Percentiles rank a stretch among this genome's conserved stretches.
These are phyloP conservation scores for Botryotinia globosa DNA, from an alignment of 2,329 filamentous ascomycete genomes.

Conservation along the genomic window DNA sequence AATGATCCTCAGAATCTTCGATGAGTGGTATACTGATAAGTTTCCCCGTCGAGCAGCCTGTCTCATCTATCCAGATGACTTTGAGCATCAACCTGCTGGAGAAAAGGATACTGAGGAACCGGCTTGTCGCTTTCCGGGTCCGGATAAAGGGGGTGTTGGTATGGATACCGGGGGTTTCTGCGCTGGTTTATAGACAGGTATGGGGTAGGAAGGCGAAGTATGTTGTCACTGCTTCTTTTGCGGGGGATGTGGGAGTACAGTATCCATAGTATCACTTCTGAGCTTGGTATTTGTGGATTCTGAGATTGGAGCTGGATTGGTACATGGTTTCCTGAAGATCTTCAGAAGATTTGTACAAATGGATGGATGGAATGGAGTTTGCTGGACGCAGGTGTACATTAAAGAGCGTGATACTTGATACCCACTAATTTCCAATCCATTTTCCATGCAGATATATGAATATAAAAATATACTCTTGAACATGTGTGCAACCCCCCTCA, in stretches of 20 bases:
- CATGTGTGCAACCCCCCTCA: rapidly evolving
- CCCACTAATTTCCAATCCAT: neutral
- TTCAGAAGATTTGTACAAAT: too few relatives aligned
- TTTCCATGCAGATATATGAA: neutral
- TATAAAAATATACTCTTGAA: neutral
- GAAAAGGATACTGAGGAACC: neutral
- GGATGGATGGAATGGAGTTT: too few relatives aligned
- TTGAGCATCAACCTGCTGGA: neutral
- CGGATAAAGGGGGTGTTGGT: neutral
- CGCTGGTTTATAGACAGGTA: neutral
- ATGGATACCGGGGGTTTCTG: neutral
- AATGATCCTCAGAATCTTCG: neutral
- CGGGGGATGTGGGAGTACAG: neutral
- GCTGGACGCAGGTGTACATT: too few relatives aligned
- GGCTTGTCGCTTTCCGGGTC: neutral
- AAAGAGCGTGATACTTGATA: neutral
- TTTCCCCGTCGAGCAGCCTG: neutral
- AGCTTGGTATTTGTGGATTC: neutral
- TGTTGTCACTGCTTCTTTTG: neutral
- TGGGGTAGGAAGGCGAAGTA: neutral
- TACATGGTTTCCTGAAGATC: too few relatives aligned
- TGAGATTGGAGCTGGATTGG: neutral
- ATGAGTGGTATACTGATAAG: neutral
- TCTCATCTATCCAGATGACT: neutral
- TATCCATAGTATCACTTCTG: neutral